phyloP scores from a whole-genome alignment of 139 green algal species.

The Dunaliella sp. region DNA sequence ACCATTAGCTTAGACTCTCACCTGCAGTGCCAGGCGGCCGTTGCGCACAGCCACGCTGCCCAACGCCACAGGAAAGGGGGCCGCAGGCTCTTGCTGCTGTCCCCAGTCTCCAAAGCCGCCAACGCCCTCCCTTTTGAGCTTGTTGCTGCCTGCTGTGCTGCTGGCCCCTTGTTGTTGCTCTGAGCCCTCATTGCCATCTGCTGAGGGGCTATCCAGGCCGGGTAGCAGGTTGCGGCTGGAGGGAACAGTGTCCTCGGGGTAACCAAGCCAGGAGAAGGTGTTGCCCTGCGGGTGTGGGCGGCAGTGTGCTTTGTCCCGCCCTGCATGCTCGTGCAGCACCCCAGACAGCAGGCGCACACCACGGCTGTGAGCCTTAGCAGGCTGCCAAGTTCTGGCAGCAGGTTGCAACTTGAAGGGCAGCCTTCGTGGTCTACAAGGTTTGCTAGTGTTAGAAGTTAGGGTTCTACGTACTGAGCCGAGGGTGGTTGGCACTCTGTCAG shows the following conservation, averaged over 20 bases:
- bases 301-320: too few relatives aligned
- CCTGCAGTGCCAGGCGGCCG: constrained; percentile 29
- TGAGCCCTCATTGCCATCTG: neutral
- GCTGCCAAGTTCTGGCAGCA: too few relatives aligned
- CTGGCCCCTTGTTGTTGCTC: constrained; percentile 11
- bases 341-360: too few relatives aligned
- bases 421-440: too few relatives aligned
- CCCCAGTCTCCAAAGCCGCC: neutral
- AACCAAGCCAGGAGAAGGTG: constrained; percentile 86
- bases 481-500: too few relatives aligned
- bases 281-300: constrained; percentile 46
- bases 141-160: neutral
- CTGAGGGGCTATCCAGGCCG: constrained; percentile 31
- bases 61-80: constrained; percentile 29
- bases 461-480: too few relatives aligned
- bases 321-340: too few relatives aligned
- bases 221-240: constrained; percentile 67
- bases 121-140: neutral
- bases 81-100: neutral
- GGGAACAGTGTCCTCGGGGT: constrained; percentile 72
- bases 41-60: constrained; percentile 33
- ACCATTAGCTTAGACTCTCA: too few relatives aligned
- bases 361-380: too few relatives aligned
- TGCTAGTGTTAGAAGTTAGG: too few relatives aligned
- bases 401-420: too few relatives aligned